A percentile compares a stretch with the other conserved stretches of the same genome.
Conservation (phyloP, 805 yeast species). For the Yarrowia bubula region DNA sequence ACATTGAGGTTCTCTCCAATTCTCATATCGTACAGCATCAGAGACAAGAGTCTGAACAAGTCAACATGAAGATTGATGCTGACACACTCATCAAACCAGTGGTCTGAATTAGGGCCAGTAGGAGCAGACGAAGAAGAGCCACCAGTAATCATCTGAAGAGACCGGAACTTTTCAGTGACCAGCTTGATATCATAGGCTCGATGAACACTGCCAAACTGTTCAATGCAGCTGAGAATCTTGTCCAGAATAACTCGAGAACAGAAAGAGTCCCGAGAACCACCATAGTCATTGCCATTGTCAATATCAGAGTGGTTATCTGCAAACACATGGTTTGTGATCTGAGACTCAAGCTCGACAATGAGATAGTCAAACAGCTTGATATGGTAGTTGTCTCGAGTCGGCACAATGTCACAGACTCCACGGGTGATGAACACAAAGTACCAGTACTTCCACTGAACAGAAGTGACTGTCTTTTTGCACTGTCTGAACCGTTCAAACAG, state of each 20-base stretch:
- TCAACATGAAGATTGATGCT: background rate
- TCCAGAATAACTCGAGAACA: background rate
- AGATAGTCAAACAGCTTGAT: slow-evolving; percentile 22
- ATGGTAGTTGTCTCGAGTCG: slow-evolving; percentile 1
- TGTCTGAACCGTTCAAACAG: slow-evolving; percentile 20
- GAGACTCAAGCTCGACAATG: slow-evolving; percentile 13
- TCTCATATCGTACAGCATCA: slow-evolving; percentile 21
- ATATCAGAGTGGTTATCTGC: background rate
- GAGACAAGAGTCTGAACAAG: background rate
- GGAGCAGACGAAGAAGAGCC: background rate
- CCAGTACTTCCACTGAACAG: slow-evolving; percentile 26
- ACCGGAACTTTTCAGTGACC: slow-evolving; percentile 1
- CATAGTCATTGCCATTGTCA: background rate
- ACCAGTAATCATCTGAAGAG: background rate
- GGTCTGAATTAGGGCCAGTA: background rate
- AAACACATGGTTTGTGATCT: slow-evolving; percentile 1
- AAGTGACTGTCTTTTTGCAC: background rate
- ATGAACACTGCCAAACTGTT: slow-evolving; percentile 4
- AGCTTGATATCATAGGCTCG: background rate
- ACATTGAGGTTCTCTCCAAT: slow-evolving; percentile 7
- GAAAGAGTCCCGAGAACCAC: background rate
- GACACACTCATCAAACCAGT: slow-evolving; percentile 22
- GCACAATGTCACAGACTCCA: slow-evolving; percentile 1
- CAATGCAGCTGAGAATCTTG: background rate
- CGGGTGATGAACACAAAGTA: slow-evolving; percentile 1